These are phyloP conservation scores for Xylariales sp. DNA, from an alignment of 2,329 filamentous ascomycete genomes.

Conservation along the genomic window DNA sequence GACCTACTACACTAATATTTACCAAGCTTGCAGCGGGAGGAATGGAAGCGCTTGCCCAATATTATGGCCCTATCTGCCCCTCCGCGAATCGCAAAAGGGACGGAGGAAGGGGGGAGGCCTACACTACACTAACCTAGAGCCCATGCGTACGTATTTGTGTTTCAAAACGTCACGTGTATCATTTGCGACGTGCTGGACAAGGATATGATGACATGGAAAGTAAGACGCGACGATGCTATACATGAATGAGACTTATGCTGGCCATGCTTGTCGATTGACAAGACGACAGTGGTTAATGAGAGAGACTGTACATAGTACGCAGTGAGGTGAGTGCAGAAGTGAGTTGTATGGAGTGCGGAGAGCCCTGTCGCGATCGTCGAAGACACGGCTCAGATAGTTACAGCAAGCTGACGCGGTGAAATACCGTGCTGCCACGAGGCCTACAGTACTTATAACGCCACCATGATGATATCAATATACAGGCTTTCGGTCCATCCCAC, in stretches of 20 bases:
- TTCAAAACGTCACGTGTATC: slow-evolving; percentile 31
- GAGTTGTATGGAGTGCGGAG: background rate
- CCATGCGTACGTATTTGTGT: slow-evolving; percentile 26
- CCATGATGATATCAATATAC: background rate
- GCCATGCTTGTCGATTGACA: slow-evolving; percentile 2
- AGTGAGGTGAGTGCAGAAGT: too few species aligned
- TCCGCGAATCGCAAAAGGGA: background rate
- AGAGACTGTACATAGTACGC: too few species aligned
- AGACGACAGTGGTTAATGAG: too few species aligned
- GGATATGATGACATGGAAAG: slow-evolving; percentile 2
- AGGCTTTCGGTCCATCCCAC: background rate
- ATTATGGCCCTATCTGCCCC: slow-evolving; percentile 1
- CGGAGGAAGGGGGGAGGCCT: background rate
- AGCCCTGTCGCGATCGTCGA: background rate
- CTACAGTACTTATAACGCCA: slow-evolving; percentile 16
- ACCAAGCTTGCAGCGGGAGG: background rate
- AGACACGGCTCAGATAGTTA: slow-evolving; percentile 1
- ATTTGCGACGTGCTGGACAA: slow-evolving; percentile 23
- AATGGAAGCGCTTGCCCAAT: slow-evolving; percentile 3
- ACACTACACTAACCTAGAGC: background rate
- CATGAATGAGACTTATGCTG: background rate
- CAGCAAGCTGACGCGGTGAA: background rate
- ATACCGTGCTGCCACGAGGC: slow-evolving; percentile 16
- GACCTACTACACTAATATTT: background rate
- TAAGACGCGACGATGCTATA: slow-evolving; percentile 18